Evolutionary conservation across 75 land plant species (phyloP).

Genomic region (Chamaecyparis obtusa): DNA sequence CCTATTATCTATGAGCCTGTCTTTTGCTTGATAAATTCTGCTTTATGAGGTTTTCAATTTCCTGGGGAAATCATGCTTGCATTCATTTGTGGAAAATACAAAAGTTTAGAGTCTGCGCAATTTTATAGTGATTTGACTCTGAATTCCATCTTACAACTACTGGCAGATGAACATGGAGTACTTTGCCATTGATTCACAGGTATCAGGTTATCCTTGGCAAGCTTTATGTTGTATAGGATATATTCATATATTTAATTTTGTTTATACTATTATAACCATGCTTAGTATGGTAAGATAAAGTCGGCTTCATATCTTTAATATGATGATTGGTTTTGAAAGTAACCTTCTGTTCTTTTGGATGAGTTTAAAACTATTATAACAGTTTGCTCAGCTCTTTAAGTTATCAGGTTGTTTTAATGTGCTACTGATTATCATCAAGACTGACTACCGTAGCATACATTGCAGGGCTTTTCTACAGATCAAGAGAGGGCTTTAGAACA

Average conservation of each 20-base stretch:
- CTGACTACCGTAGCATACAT: background rate
- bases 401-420: background rate
- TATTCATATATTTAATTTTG: background rate
- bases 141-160: background rate
- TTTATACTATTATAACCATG: background rate
- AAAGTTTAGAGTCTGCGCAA: background rate
- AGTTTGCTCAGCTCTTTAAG: background rate
- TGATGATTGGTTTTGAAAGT: background rate
- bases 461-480: conserved; percentile 85
- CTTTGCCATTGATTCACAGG: conserved; percentile 90
- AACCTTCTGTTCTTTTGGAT: background rate
- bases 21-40: background rate
- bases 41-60: background rate
- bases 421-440: background rate
- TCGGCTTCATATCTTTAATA: background rate
- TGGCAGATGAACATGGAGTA: conserved; percentile 98
- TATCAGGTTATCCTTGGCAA: conserved; percentile 18
- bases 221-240: background rate
- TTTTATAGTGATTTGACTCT: background rate
- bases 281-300: background rate
- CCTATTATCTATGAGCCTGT: background rate
- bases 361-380: conserved; percentile 1
- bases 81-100: background rate
- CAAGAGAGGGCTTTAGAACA: conserved; percentile 79
- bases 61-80: background rate